Evolutionary conservation across 306 rosid species (phyloP).

Genomic region (Trifolium pratense): DNA sequence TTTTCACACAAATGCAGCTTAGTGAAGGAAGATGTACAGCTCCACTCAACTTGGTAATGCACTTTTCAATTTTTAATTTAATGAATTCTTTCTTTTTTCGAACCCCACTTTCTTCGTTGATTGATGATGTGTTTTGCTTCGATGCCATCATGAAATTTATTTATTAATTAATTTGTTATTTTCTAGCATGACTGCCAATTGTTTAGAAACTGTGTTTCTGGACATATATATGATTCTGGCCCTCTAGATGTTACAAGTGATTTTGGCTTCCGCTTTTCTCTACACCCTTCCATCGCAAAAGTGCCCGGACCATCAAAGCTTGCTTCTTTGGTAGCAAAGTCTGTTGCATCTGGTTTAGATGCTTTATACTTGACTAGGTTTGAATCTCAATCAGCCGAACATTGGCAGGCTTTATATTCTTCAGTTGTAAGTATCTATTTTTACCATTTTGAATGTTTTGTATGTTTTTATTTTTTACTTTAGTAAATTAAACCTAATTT

Average conservation of each 20-base stretch:
- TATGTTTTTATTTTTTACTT: constrained; percentile 10
- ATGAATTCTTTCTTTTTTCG: constrained; percentile 11
- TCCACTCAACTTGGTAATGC: constrained; percentile 68
- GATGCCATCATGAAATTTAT: background rate
- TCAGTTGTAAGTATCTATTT: constrained; percentile 72
- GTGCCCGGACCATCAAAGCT: constrained; percentile 82
- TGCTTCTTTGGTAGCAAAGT: constrained; percentile 87
- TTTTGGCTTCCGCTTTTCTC: constrained; percentile 78
- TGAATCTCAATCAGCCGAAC: constrained; percentile 79
- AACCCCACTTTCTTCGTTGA: constrained; percentile 24
- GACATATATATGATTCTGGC: constrained; percentile 88
- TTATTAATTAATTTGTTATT: constrained; percentile 42
- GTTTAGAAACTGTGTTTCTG: constrained; percentile 77
- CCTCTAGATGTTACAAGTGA: constrained; percentile 93
- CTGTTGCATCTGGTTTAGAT: constrained; percentile 86
- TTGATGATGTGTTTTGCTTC: constrained; percentile 13
- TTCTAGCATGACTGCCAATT: constrained; percentile 67
- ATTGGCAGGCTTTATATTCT: constrained; percentile 87
- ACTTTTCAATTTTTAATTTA: constrained; percentile 18
- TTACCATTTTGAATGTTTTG: constrained; percentile 22
- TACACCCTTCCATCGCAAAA: constrained; percentile 72
- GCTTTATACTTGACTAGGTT: constrained; percentile 86
- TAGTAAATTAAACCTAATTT: constrained; percentile 13
- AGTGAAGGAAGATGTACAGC: constrained; percentile 77
- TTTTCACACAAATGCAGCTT: constrained; percentile 63